phyloP scores from a whole-genome alignment of 352 stramenopile genomes.

The Plasmopara muralis region DNA sequence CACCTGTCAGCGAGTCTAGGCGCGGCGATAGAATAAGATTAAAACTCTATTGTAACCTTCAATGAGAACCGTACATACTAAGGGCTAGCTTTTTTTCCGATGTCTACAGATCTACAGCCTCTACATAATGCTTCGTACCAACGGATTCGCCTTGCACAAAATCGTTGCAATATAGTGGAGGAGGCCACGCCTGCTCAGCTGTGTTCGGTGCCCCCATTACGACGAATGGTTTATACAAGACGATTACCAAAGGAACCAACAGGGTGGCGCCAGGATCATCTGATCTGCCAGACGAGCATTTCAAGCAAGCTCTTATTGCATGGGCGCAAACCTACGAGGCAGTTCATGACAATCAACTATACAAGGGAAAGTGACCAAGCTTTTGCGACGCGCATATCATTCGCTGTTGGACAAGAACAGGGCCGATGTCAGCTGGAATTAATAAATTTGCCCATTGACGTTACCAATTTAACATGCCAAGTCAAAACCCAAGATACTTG shows the following conservation, averaged over 20 bases:
- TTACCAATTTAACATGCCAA: constrained; percentile 12
- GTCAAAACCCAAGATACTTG: constrained; percentile 4
- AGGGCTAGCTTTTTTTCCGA: constrained; percentile 7
- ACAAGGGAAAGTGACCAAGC: constrained; percentile 12
- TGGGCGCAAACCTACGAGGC: constrained; percentile 14
- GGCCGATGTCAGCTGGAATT: neutral
- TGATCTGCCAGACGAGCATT: constrained; percentile 12
- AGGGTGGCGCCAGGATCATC: constrained; percentile 8
- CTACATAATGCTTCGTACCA: neutral
- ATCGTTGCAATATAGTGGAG: neutral
- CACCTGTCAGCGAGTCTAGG: constrained; percentile 1
- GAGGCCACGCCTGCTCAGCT: neutral
- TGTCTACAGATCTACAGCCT: constrained; percentile 9
- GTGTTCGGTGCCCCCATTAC: constrained; percentile 9
- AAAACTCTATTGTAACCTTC: constrained; percentile 2
- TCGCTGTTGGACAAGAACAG: constrained; percentile 7
- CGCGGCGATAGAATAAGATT: constrained; percentile 3
- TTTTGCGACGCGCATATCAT: constrained; percentile 6
- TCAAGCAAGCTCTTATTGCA: constrained; percentile 3
- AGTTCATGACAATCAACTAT: constrained; percentile 5
- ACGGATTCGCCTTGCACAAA: neutral
- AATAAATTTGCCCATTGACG: constrained; percentile 12
- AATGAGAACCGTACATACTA: constrained; percentile 3
- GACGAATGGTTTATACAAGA: constrained; percentile 10
- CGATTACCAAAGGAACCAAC: constrained; percentile 12